Conservation (phyloP, 495 filamentous ascomycete species). For the Penicillium simplicissimum region DNA sequence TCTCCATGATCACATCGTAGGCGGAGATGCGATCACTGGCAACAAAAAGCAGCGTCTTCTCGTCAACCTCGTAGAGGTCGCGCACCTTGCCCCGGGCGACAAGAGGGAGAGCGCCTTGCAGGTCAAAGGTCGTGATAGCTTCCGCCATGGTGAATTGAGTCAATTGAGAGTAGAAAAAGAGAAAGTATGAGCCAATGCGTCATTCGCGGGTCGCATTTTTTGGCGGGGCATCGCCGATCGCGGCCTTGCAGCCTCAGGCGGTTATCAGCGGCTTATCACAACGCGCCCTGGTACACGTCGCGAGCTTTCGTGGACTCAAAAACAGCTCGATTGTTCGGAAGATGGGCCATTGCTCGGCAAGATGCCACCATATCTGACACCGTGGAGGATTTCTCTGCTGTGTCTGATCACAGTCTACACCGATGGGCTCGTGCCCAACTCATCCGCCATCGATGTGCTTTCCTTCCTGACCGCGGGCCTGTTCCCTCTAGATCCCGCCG, state of each 20-base stretch:
- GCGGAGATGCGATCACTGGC: conserved; percentile 92
- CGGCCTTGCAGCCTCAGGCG: conserved; percentile 28
- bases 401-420: conserved; percentile 79
- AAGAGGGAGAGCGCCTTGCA: conserved; percentile 54
- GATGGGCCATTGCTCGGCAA: conserved; percentile 23
- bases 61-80: conserved; percentile 75
- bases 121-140: conserved; percentile 53
- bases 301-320: not conserved
- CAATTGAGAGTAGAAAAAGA: conserved; percentile 15
- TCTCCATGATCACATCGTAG: conserved; percentile 88
- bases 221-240: conserved; percentile 26
- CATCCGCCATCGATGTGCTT: conserved; percentile 76
- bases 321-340: conserved; percentile 2
- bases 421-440: conserved; percentile 69
- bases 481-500: conserved; percentile 50
- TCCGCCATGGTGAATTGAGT: conserved; percentile 39
- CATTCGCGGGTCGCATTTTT: conserved; percentile 22
- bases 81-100: conserved; percentile 76
- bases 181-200: conserved; percentile 19
- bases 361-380: conserved; percentile 82
- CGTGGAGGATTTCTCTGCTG: conserved; percentile 80
- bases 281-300: conserved; percentile 13
- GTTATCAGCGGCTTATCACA: conserved; percentile 19
- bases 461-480: conserved; percentile 80
- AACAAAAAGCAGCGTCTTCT: conserved; percentile 79